Evolutionary conservation across 2,329 filamentous ascomycete species (phyloP).

Genomic region (Cladosporium phlei): DNA sequence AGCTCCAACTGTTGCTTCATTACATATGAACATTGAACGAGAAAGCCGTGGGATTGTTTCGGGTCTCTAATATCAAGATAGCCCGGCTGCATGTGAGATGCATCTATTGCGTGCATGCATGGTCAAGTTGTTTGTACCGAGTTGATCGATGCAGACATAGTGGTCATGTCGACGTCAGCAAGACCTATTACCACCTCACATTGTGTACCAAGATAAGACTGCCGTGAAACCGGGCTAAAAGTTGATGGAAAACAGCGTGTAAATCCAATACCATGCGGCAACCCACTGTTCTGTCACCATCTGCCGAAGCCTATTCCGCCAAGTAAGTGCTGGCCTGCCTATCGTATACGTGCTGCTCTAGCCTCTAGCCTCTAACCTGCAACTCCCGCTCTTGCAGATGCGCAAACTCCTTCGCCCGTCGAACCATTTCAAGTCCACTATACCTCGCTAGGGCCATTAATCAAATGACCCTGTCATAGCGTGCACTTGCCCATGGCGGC

Average conservation of each 20-base stretch:
- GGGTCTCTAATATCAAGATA: no score
- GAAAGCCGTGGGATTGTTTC: no score
- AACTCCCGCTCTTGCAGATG: conserved; percentile 12
- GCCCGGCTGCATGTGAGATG: no score
- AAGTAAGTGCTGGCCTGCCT: conserved; percentile 10
- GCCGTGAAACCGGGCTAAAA: conserved; percentile 7
- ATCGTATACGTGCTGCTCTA: no score
- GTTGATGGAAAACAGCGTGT: conserved; percentile 2
- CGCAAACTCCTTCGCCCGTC: conserved; percentile 4
- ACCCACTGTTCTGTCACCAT: conserved; percentile 11
- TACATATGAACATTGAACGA: no score
- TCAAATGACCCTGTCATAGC: conserved; percentile 12
- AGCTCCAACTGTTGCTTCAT: no score
- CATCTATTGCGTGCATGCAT: no score
- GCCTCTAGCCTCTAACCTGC: conserved; percentile 5
- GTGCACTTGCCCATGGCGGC: conserved; percentile 8
- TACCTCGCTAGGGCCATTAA: background rate
- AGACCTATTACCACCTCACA: no score
- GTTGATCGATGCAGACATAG: no score
- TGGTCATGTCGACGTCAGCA: no score
- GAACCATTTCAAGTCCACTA: conserved; percentile 3
- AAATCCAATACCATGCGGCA: conserved; percentile 9
- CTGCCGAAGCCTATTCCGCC: conserved; percentile 11
- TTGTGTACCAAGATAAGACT: no score
- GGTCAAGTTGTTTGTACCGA: no score